Base-by-base conservation (phyloP, 2,329 filamentous ascomycete species). In the Ophiostoma sp. region DNA sequence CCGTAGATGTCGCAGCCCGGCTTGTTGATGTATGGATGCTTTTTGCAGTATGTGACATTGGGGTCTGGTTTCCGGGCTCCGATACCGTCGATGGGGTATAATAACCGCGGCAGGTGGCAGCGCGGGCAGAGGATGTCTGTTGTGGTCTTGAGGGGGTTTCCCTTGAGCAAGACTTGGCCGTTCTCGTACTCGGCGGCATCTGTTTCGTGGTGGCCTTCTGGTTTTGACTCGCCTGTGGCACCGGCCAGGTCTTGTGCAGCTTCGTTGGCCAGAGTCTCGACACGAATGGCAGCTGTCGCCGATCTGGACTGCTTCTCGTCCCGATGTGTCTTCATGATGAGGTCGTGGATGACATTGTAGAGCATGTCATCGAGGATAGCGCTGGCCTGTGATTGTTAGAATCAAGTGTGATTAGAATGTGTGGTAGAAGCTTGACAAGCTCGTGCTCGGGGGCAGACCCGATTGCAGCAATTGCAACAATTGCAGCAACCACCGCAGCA, bases 1-100 rank as follows among this genome's bases (percentile, higher is more conserved):
- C 90, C 91, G 79, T 93, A 93, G 73, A 94, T 92, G 78, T 94
- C 91, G 80, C 89, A 90, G 72, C 90, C 90, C 1, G 87, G 83
- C 77, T 91, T 89, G 74, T 91, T 87, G 72, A 92, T 90, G 82
- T 90, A 94, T 0, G 91, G 90, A 72, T 90, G 88, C 74, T 89
- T 88, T 79, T 91, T 92, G 84, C 91, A 94, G 82, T 93, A 94
- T 74, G 89, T 87, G 74, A 89, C 82, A 73, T 84, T 83, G 0
- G 90, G 90, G 71, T 90, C 87, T 62, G 88, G 88, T 76, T 87
- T 87, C 76, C 81, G 81, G 15, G 88, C 84, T 65, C 89, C 89
- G 75, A 86, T 89, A 75, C 89, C 89, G 76, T 90, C 88, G 74
- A 87, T 90, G 23, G 91, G 91, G 76, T 92, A 84, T 74, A 92